phyloP scores from a whole-genome alignment of 2,329 filamentous ascomycete genomes.

The Tolypocladium sp. region DNA sequence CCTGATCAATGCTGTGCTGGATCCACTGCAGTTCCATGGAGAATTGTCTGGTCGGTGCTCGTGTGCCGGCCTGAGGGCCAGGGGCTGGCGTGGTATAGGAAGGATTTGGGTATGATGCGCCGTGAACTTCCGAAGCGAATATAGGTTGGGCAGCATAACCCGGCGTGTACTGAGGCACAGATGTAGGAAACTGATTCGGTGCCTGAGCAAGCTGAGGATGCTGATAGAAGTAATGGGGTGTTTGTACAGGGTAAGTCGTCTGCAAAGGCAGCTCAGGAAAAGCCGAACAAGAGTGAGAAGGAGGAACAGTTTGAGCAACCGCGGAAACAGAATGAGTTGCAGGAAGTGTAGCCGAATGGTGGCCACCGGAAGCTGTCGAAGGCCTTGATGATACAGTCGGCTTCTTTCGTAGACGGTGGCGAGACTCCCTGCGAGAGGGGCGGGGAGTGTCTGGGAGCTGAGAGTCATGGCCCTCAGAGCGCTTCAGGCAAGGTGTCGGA shows the following conservation, averaged over 20 bases:
- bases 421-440: background rate
- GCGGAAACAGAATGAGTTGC: background rate
- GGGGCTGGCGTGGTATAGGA: background rate
- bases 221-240: background rate
- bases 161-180: background rate
- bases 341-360: background rate
- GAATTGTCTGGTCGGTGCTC: background rate
- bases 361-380: background rate
- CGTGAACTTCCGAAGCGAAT: background rate
- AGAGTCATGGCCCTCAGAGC: background rate
- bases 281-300: background rate
- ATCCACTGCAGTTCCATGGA: slow-evolving; percentile 12
- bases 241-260: background rate
- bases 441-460: background rate
- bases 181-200: background rate
- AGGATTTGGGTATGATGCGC: background rate
- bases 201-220: background rate
- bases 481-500: background rate
- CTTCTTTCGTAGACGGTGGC: background rate
- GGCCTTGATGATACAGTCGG: background rate
- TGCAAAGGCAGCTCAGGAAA: background rate
- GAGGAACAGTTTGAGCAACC: background rate
- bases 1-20: slow-evolving; percentile 16
- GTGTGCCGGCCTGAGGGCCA: background rate
- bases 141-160: background rate